Percentiles rank a stretch among this genome's conserved stretches.
Evolutionary conservation across 2,329 filamentous ascomycete species (phyloP).

Genomic region (Chaetomium globosum): DNA sequence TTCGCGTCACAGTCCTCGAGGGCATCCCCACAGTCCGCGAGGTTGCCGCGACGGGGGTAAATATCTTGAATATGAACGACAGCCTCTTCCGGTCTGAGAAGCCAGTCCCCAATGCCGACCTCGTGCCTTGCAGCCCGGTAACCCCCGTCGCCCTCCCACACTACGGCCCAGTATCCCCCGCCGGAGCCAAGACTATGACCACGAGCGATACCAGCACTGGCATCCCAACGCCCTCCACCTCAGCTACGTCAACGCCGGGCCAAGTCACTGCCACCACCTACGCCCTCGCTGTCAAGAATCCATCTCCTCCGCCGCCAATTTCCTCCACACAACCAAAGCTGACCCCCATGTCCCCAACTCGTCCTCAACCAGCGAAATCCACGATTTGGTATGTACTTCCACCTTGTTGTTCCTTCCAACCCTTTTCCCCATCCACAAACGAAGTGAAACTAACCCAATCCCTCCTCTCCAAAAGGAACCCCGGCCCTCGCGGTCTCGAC

Average conservation of each 20-base stretch:
- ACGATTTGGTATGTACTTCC: conserved; percentile 46
- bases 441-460: not conserved
- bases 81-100: conserved; percentile 59
- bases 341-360: conserved; percentile 31
- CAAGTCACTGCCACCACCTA: conserved; percentile 38
- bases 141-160: no score
- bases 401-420: no score
- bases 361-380: conserved; percentile 36
- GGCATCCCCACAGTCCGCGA: conserved; percentile 56
- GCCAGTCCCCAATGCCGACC: conserved; percentile 45
- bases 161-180: not conserved
- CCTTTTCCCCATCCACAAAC: no score
- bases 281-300: conserved; percentile 42
- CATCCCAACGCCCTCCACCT: conserved; percentile 25
- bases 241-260: conserved; percentile 37
- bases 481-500: conserved; percentile 59
- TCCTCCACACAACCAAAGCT: conserved; percentile 43
- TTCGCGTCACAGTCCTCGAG: conserved; percentile 58
- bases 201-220: conserved; percentile 22
- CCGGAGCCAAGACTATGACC: conserved; percentile 28
- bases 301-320: conserved; percentile 49
- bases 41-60: conserved; percentile 51
- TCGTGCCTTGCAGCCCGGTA: not conserved
- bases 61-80: conserved; percentile 50
- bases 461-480: conserved; percentile 39